These are phyloP conservation scores for Nakazawaea peltata DNA, from an alignment of 805 yeast genomes.

Conservation along the genomic window DNA sequence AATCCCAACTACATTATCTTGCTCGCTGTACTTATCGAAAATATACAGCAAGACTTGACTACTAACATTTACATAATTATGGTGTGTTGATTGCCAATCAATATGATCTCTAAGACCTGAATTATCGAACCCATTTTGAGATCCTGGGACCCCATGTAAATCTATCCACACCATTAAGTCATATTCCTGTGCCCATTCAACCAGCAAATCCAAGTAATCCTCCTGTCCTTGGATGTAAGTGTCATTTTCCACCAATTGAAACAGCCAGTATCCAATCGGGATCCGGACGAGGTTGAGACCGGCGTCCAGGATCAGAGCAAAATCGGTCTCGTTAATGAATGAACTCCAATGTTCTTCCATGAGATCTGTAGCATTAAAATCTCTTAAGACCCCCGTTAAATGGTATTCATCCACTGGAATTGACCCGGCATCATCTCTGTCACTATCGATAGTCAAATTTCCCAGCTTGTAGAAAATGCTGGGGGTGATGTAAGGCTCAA, in stretches of 20 bases:
- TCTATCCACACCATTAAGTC: slow-evolving; percentile 81
- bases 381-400: slow-evolving; percentile 52
- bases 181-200: slow-evolving; percentile 61
- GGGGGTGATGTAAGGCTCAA: slow-evolving; percentile 85
- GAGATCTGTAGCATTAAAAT: slow-evolving; percentile 40
- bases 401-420: slow-evolving; percentile 83
- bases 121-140: slow-evolving; percentile 94
- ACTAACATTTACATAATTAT: slow-evolving; percentile 44
- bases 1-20: slow-evolving; percentile 74
- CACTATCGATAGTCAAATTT: slow-evolving; percentile 23
- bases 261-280: slow-evolving; percentile 96
- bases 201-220: slow-evolving; percentile 63
- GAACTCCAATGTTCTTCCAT: slow-evolving; percentile 69
- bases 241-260: slow-evolving; percentile 49
- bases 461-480: slow-evolving; percentile 53
- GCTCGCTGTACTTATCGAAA: slow-evolving; percentile 53
- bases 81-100: slow-evolving; percentile 47
- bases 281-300: slow-evolving; percentile 85
- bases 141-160: slow-evolving; percentile 94
- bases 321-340: slow-evolving; percentile 70
- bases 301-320: slow-evolving; percentile 42
- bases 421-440: no score
- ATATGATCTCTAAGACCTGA: slow-evolving; percentile 70
- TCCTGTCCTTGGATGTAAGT: slow-evolving; percentile 86
- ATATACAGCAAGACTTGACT: slow-evolving; percentile 45